Evolutionary conservation across 1,139 yeast species (phyloP).

Genomic region (Eremothecium cymbalariae): DNA sequence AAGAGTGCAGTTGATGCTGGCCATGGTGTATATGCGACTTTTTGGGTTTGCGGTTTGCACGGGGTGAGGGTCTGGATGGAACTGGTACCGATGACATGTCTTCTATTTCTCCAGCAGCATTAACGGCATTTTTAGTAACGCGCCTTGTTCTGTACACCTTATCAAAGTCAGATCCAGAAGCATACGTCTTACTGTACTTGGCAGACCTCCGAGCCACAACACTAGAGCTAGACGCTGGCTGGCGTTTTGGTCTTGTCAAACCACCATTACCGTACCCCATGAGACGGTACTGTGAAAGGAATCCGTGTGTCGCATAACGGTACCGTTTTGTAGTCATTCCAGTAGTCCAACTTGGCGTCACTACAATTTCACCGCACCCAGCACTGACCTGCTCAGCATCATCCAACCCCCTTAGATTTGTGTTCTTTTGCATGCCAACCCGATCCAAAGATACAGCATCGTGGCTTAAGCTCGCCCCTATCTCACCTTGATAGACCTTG

Average conservation of each 20-base stretch:
- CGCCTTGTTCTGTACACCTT: conserved; percentile 17
- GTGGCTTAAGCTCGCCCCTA: conserved; percentile 5
- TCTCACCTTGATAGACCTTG: conserved; percentile 9
- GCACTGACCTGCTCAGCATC: too few species aligned
- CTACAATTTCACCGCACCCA: conserved; percentile 4
- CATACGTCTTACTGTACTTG: conserved; percentile 9
- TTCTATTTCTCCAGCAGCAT: conserved; percentile 7
- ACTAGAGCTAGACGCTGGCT: background rate
- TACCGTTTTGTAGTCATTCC: conserved; percentile 11
- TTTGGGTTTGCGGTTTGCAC: conserved; percentile 14
- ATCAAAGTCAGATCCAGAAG: conserved; percentile 15
- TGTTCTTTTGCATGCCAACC: background rate
- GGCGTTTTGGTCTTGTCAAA: conserved; percentile 7
- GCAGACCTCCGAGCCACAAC: background rate
- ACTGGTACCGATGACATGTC: conserved; percentile 6
- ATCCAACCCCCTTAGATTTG: background rate
- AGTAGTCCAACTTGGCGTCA: conserved; percentile 9
- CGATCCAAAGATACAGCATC: background rate
- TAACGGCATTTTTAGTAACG: conserved; percentile 9
- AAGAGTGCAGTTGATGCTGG: conserved; percentile 11
- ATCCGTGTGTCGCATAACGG: conserved; percentile 10
- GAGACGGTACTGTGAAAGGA: conserved; percentile 14
- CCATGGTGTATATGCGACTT: conserved; percentile 8
- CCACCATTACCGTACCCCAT: conserved; percentile 7
- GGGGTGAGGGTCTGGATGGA: conserved; percentile 16